Conservation (phyloP, 768 basidiomycete species). For the Royoungia palumana region DNA sequence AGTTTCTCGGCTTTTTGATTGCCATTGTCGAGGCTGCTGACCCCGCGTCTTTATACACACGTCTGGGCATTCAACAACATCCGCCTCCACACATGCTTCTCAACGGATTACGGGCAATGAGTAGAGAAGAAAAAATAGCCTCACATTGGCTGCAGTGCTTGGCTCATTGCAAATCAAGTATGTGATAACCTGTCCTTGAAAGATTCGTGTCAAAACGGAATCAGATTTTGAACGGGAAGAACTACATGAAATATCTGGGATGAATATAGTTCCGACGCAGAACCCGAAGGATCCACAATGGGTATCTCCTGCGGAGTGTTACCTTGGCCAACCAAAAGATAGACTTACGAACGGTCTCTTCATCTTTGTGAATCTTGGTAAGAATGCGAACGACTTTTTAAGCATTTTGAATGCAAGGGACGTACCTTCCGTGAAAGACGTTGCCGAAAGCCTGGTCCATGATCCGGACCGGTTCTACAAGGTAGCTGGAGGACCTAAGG, state of each 20-base stretch:
- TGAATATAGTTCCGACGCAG: too few relatives aligned
- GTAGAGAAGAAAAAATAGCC: slow-evolving; percentile 50
- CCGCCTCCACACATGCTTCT: slow-evolving; percentile 61
- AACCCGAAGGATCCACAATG: slow-evolving; percentile 16
- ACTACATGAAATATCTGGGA: too few relatives aligned
- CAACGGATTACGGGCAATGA: slow-evolving; percentile 50
- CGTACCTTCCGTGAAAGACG: slow-evolving; percentile 79
- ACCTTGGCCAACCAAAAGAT: slow-evolving; percentile 49
- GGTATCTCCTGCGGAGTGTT: slow-evolving; percentile 62
- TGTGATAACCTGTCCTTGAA: too few relatives aligned
- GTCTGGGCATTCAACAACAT: slow-evolving; percentile 57
- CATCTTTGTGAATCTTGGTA: slow-evolving; percentile 82
- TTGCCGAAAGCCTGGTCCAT: slow-evolving; percentile 60
- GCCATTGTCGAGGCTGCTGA: slow-evolving; percentile 46
- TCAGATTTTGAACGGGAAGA: too few relatives aligned
- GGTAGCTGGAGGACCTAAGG: slow-evolving; percentile 52
- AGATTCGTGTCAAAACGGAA: too few relatives aligned
- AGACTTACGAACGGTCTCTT: slow-evolving; percentile 76
- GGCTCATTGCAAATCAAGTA: slow-evolving; percentile 62
- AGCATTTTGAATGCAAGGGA: slow-evolving; percentile 80
- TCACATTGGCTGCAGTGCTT: slow-evolving; percentile 61
- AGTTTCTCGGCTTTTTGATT: slow-evolving; percentile 66
- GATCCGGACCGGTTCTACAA: slow-evolving; percentile 68
- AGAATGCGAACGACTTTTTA: slow-evolving; percentile 73
- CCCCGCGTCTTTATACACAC: slow-evolving; percentile 48